Percentiles rank a stretch among this genome's conserved stretches.
Conservation (phyloP, 164 flowering plant genomes). For the Liquidambar formosana region DNA sequence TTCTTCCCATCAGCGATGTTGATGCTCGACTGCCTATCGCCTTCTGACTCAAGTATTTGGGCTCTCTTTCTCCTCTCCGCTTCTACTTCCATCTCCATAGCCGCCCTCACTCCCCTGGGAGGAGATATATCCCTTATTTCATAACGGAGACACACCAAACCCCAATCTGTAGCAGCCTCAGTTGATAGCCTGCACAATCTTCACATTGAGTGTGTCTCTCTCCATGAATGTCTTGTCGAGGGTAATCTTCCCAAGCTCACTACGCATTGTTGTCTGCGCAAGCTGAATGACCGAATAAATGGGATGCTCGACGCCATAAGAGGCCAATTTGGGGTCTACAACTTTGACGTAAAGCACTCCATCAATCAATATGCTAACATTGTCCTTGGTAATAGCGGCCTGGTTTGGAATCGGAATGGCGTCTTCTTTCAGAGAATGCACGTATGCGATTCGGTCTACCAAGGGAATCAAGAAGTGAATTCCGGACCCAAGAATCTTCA, state of each 20-base stretch:
- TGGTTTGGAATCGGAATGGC: slow-evolving; percentile 84
- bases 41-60: slow-evolving; percentile 90
- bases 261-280: slow-evolving; percentile 95
- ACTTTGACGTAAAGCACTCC: slow-evolving; percentile 93
- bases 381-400: slow-evolving; percentile 89
- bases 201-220: slow-evolving; percentile 80
- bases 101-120: slow-evolving; percentile 78
- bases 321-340: slow-evolving; percentile 76
- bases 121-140: slow-evolving; percentile 97
- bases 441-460: slow-evolving; percentile 87
- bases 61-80: slow-evolving; percentile 96
- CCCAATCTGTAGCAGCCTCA: slow-evolving; percentile 89
- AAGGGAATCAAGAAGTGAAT: slow-evolving; percentile 78
- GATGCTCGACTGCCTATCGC: no score
- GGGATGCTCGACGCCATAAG: slow-evolving; percentile 93
- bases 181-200: slow-evolving; percentile 86
- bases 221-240: slow-evolving; percentile 93
- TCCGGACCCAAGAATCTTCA: slow-evolving; percentile 77
- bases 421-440: slow-evolving; percentile 90
- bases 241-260: slow-evolving; percentile 92
- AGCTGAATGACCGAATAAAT: slow-evolving; percentile 84
- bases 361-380: slow-evolving; percentile 80
- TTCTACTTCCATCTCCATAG: slow-evolving; percentile 99
- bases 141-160: slow-evolving; percentile 86
- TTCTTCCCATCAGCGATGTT: no score